Evolutionary conservation across 306 rosid genomes (phyloP), one percentile per base, ranked within the genome.

Genomic region (Cucumis hystrix): DNA sequence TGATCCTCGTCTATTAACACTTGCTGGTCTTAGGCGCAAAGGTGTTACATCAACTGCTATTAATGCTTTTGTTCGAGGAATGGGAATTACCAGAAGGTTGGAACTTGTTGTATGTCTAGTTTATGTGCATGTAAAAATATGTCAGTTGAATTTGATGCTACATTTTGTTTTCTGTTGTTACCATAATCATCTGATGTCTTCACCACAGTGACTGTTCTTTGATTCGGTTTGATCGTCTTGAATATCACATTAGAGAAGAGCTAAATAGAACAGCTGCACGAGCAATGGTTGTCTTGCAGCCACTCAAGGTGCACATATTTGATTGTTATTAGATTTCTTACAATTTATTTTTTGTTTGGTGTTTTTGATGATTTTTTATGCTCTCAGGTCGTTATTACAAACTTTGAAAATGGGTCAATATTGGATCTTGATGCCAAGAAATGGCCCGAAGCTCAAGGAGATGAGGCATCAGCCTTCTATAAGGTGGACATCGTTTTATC

Each of bases 51-150:
- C 97, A 54, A 87, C 92, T 30, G 92, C 99, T 45, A 91, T 96
- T 40, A 96, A 96, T 88, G 83, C 97, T 30, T 96, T 96, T 87
- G 96, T 96, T 51, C 86, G 97, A 75, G 97, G 99, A 87, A 88
- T 96, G 77, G 99, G 99, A 83, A 91, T 96, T 79, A 96, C 99
- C 75, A 91, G 99, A 89, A 96, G 99, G 99, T 95, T 74, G 76
- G 78, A 68, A 20, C 75, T 65, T 67, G 67, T 54, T 20, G n/a
- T 20, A 7, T 43, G 68, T 40, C 17, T 56, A 15, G 12, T 25
- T 28, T 76, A 59, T 35, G 51, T n/a, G 55, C 14, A 1, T 41
- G 16, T 23, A 6, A 39, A 45, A 54, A 7, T 18, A 18, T 16
- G 72, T 40, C 33, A 41, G 13, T 39, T 25, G 59, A n/a, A 37